phyloP scores from a whole-genome alignment of 805 yeast species.

The Suhomyces sp. region DNA sequence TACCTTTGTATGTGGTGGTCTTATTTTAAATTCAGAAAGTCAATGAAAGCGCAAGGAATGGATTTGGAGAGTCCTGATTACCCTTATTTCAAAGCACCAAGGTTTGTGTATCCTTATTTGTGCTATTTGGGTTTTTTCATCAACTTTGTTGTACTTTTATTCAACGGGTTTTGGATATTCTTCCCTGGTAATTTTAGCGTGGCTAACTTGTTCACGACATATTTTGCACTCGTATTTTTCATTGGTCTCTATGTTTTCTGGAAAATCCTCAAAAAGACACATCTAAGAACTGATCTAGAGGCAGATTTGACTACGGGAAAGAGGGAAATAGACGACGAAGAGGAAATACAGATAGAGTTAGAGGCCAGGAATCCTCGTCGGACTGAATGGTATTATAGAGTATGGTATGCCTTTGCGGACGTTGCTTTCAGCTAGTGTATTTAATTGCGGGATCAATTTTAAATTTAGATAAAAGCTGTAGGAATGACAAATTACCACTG shows the following conservation, averaged over 20 bases:
- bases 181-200: conserved; percentile 37
- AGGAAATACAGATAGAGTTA: conserved; percentile 29
- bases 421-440: conserved; percentile 21
- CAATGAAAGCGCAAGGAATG: conserved; percentile 36
- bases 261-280: conserved; percentile 52
- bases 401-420: conserved; percentile 20
- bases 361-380: conserved; percentile 19
- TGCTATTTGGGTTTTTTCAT: conserved; percentile 42
- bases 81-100: conserved; percentile 39
- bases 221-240: conserved; percentile 45
- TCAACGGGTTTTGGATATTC: conserved; percentile 44
- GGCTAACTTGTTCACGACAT: conserved; percentile 36
- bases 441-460: not conserved
- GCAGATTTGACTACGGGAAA: conserved; percentile 57
- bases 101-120: conserved; percentile 63
- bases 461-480: too few species aligned
- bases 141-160: conserved; percentile 26
- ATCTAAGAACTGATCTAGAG: conserved; percentile 43
- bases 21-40: conserved; percentile 44
- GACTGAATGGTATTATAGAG: conserved; percentile 21
- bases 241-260: conserved; percentile 49
- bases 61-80: conserved; percentile 26
- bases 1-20: conserved; percentile 57
- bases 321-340: conserved; percentile 61
- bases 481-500: too few species aligned